phyloP scores from a whole-genome alignment of 2,329 filamentous ascomycete species.

The Nannizziopsis arthrosporioides region DNA sequence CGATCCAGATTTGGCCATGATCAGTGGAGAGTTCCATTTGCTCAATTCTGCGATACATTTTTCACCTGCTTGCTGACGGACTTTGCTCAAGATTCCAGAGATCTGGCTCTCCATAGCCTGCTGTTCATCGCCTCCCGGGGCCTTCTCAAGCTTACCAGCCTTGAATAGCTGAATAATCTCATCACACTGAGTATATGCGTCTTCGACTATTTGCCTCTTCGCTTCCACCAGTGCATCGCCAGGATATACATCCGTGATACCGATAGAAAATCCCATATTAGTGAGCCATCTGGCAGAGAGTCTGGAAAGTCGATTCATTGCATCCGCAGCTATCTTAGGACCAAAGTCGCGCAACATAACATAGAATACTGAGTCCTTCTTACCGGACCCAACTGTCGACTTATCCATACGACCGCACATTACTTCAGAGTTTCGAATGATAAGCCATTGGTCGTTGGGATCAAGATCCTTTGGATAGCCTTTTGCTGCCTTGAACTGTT shows the following conservation, averaged over 20 bases:
- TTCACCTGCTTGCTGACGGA: slow-evolving; percentile 80
- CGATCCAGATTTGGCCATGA: slow-evolving; percentile 95
- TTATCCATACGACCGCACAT: slow-evolving; percentile 99
- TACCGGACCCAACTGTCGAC: slow-evolving; percentile 87
- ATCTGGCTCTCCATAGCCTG: slow-evolving; percentile 83
- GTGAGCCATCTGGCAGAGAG: slow-evolving; percentile 79
- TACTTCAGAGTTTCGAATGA: slow-evolving; percentile 89
- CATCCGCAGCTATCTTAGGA: slow-evolving; percentile 71
- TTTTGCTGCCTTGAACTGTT: slow-evolving; percentile 48
- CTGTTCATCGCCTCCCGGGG: slow-evolving; percentile 80
- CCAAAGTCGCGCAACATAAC: slow-evolving; percentile 93
- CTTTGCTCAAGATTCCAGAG: slow-evolving; percentile 81
- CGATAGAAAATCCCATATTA: slow-evolving; percentile 90
- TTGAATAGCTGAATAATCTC: slow-evolving; percentile 73
- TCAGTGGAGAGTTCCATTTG: slow-evolving; percentile 79
- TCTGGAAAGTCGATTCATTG: slow-evolving; percentile 89
- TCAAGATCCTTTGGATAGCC: slow-evolving; percentile 50
- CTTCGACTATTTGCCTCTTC: slow-evolving; percentile 64
- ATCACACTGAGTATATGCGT: slow-evolving; percentile 70
- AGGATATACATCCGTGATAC: slow-evolving; percentile 87
- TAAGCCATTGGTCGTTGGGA: slow-evolving; percentile 78
- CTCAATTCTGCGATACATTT: slow-evolving; percentile 85
- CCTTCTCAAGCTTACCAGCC: slow-evolving; percentile 67
- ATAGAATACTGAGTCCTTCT: slow-evolving; percentile 97
- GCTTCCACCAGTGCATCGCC: slow-evolving; percentile 56